Base-by-base conservation (phyloP, 2,329 filamentous ascomycete genomes). In the Nothopassalora personata region DNA sequence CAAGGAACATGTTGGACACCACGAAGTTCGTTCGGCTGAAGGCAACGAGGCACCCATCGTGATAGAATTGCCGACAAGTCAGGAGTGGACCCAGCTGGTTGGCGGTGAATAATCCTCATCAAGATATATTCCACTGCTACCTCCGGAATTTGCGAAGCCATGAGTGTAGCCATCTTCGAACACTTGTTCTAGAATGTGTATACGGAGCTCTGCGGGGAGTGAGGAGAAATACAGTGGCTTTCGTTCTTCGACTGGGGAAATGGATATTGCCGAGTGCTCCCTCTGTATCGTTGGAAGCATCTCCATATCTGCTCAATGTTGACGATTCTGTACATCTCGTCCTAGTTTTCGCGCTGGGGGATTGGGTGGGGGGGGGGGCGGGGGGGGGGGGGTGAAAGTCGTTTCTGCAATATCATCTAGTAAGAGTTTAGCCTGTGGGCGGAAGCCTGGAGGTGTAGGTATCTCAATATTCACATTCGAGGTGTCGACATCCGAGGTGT, bases 171-270 rank as follows among this genome's bases (percentile, higher is more conserved):
- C 59, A 34, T 58, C 48, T 39, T 61, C 58, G 54, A 71, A 69
- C 48, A 70, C 67, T 48, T 65, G 56, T 54, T 71, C 69, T 31
- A 74, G 66, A 19, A 77, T 75, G 1, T 63, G 55, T n/a, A 72
- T 60, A 19, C 72, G 66, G 13, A 77, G 63, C 61, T 76, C 74
- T 1, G 67, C 63, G 1, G 75, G 75, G n/a, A 77, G 65, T 23
- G 59, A 74, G 63, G 11, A 74, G 54, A 34, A 34, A 7, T 28
- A 51, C 5, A 19, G 9, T 31, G 49, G 23, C 15, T 51, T 51
- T 5, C 30, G 28, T 8, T 5, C 4, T 5, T 31, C 7, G 5
- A 30, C 15, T 18, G 27, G 10, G 5, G 49, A 3, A 15, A 51
- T 51, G 13, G 3, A 51, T 1, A 51, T 34, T 10, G 27, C 49